Evolutionary conservation across 768 basidiomycete genomes (phyloP).

Genomic region (Phanerodontia chrysosporium): DNA sequence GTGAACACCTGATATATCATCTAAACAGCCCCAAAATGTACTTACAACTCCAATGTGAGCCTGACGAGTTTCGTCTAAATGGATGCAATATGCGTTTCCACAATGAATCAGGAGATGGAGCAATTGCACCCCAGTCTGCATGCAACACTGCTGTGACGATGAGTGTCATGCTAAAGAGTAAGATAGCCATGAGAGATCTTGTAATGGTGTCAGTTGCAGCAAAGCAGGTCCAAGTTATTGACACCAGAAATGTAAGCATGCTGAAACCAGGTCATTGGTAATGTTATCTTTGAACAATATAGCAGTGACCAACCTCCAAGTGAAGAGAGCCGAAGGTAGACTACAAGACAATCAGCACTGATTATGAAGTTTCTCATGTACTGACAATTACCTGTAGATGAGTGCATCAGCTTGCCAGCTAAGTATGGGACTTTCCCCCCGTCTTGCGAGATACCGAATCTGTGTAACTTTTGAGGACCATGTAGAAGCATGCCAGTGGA

Average conservation of each 20-base stretch:
- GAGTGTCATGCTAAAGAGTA: not conserved
- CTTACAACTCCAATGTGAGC: no score
- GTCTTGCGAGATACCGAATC: constrained; percentile 20
- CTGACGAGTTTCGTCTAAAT: no score
- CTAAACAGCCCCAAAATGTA: no score
- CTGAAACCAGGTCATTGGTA: no score
- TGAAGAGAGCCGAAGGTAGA: constrained; percentile 4
- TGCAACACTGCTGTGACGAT: not conserved
- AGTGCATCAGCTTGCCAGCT: constrained; percentile 24
- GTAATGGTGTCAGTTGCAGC: not conserved
- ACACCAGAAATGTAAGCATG: constrained; percentile 8
- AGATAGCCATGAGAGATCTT: not conserved
- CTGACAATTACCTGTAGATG: constrained; percentile 1
- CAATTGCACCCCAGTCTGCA: constrained; percentile 5
- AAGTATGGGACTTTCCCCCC: constrained; percentile 14
- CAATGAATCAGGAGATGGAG: not conserved
- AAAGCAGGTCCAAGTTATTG: constrained; percentile 3
- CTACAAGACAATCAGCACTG: not conserved
- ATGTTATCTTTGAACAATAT: no score
- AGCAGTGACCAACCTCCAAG: constrained; percentile 24
- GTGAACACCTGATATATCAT: no score
- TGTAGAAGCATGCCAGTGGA: not conserved
- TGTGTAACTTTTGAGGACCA: not conserved
- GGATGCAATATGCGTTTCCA: not conserved
- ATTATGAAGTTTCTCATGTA: no score